Conservation (phyloP, 169 alveolate species). For the Eimeria acervulina region DNA sequence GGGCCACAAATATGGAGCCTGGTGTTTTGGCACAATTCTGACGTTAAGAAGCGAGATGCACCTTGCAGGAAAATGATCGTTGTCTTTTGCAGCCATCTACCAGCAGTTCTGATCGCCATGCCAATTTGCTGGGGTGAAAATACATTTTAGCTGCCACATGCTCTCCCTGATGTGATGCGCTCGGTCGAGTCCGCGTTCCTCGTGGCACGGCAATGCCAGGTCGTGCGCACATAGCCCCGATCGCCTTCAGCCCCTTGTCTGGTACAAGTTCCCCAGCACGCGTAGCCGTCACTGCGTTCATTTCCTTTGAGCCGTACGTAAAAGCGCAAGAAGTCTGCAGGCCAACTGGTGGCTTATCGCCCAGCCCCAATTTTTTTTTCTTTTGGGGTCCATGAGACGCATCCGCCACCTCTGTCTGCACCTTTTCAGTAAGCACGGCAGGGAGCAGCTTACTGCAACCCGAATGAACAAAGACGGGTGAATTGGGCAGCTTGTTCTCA, state of each 20-base stretch:
- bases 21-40: background rate
- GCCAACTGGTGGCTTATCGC: background rate
- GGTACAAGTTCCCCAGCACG: background rate
- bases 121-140: conserved; percentile 58
- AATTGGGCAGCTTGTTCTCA: background rate
- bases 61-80: conserved; percentile 79
- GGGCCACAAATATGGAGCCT: background rate
- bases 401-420: background rate
- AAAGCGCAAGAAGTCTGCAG: background rate
- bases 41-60: background rate
- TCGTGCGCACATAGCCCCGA: background rate
- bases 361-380: background rate
- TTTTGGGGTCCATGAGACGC: background rate
- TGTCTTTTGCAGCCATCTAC: conserved; percentile 74
- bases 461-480: background rate
- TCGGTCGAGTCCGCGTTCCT: background rate
- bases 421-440: background rate
- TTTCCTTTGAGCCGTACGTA: background rate
- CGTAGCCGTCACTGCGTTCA: background rate
- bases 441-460: background rate
- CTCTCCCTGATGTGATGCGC: background rate
- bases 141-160: conserved; percentile 54
- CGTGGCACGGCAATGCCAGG: background rate
- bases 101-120: conserved; percentile 80
- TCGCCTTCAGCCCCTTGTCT: background rate